Percentiles rank a stretch among this genome's conserved stretches.
These are phyloP conservation scores for Suillus tomentosus DNA, from an alignment of 768 basidiomycete species.

Conservation along the genomic window DNA sequence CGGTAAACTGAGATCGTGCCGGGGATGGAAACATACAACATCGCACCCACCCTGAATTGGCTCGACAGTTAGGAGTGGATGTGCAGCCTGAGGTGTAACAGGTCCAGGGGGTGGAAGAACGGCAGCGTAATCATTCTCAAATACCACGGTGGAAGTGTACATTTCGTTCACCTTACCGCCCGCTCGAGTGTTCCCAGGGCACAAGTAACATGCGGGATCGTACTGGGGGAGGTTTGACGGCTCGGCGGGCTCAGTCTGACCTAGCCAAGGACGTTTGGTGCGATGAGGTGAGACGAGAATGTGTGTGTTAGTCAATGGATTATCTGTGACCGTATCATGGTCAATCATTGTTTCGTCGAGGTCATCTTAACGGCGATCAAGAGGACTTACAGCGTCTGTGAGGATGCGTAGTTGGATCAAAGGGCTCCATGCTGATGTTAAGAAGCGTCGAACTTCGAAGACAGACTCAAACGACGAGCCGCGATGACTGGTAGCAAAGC, in stretches of 20 bases:
- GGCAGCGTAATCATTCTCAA: conserved; percentile 85
- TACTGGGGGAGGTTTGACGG: conserved; percentile 54
- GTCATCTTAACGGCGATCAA: conserved; percentile 10
- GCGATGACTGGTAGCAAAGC: background rate
- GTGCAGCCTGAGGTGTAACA: conserved; percentile 46
- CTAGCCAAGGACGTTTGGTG: conserved; percentile 88
- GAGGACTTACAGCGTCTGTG: conserved; percentile 65
- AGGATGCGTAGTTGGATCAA: conserved; percentile 64
- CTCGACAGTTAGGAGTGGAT: conserved; percentile 62
- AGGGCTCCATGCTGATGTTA: conserved; percentile 35
- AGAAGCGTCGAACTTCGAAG: background rate
- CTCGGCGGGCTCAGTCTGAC: conserved; percentile 75
- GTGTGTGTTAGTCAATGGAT: conserved; percentile 76
- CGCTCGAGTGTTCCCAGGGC: conserved; percentile 79
- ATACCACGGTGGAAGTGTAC: conserved; percentile 69
- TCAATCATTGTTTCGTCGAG: conserved; percentile 1
- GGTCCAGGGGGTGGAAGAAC: conserved; percentile 68
- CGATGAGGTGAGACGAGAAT: conserved; percentile 89
- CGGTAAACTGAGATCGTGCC: conserved; percentile 84
- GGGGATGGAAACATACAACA: conserved; percentile 83
- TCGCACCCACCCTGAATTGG: conserved; percentile 86
- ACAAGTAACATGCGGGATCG: conserved; percentile 81
- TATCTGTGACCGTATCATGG: conserved; percentile 48
- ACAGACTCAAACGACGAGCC: background rate
- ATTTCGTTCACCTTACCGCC: conserved; percentile 68